Percentiles rank a stretch among this genome's conserved stretches.
These are phyloP conservation scores for Pythium apleroticum DNA, from an alignment of 352 stramenopile genomes.

Conservation along the genomic window DNA sequence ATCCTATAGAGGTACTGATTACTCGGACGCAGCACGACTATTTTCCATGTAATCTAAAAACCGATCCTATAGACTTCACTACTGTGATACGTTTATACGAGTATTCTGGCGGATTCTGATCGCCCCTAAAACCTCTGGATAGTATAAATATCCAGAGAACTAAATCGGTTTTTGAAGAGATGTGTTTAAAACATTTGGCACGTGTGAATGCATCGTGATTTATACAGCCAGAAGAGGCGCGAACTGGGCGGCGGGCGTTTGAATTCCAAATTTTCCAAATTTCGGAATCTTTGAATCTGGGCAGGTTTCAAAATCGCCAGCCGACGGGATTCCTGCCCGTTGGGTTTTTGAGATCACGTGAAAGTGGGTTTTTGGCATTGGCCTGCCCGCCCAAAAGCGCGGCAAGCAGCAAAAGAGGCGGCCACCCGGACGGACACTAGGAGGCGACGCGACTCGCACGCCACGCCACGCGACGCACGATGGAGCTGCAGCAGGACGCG, in stretches of 20 bases:
- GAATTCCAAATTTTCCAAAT: constrained; percentile 28
- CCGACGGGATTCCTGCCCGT: background rate
- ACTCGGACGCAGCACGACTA: too few relatives aligned
- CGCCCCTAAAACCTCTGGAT: too few relatives aligned
- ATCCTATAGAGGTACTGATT: too few relatives aligned
- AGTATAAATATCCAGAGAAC: too few relatives aligned
- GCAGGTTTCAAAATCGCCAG: background rate
- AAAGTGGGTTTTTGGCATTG: constrained; percentile 19
- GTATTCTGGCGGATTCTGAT: too few relatives aligned
- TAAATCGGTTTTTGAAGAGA: background rate
- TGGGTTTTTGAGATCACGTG: constrained; percentile 24
- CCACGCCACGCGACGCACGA: constrained; percentile 25
- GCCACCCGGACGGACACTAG: background rate
- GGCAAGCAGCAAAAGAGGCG: constrained; percentile 15
- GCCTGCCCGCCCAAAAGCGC: constrained; percentile 11
- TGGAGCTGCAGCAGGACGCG: constrained; percentile 84
- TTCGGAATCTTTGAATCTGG: constrained; percentile 8
- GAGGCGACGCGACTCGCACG: constrained; percentile 4
- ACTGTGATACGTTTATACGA: too few relatives aligned
- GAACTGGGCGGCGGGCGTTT: constrained; percentile 16
- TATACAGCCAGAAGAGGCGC: constrained; percentile 8
- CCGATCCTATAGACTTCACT: too few relatives aligned
- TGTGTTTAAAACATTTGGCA: constrained; percentile 11
- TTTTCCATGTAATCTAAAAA: too few relatives aligned
- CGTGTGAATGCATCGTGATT: background rate